Evolutionary conservation across 441 rosid genomes (phyloP).

Genomic region (Bruguiera hainesii): DNA sequence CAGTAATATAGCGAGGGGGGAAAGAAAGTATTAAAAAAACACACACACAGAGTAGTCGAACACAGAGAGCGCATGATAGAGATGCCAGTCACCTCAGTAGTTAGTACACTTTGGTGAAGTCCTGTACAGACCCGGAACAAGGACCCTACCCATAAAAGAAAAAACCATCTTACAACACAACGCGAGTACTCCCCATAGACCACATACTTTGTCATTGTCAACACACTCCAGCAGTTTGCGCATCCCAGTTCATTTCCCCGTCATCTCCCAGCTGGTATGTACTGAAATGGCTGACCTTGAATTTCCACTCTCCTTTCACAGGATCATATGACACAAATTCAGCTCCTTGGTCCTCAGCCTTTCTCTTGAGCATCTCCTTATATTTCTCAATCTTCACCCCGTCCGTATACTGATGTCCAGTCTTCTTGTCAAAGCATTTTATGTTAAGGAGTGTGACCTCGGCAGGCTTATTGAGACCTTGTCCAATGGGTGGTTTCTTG

Average conservation of each 20-base stretch:
- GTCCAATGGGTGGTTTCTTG: slow-evolving; percentile 86
- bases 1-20: too few relatives aligned
- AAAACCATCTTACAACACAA: background rate
- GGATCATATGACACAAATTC: slow-evolving; percentile 83
- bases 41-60: background rate
- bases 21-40: background rate
- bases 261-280: slow-evolving; percentile 55
- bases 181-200: background rate
- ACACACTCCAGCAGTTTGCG: background rate
- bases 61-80: background rate
- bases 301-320: slow-evolving; percentile 85
- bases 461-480: slow-evolving; percentile 93
- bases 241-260: slow-evolving; percentile 27
- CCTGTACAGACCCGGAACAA: slow-evolving; percentile 13
- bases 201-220: slow-evolving; percentile 5
- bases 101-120: slow-evolving; percentile 4
- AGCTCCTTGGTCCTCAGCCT: slow-evolving; percentile 91
- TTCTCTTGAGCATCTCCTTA: slow-evolving; percentile 79
- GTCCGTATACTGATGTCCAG: slow-evolving; percentile 58
- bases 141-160: slow-evolving; percentile 1
- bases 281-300: slow-evolving; percentile 86
- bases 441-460: slow-evolving; percentile 90
- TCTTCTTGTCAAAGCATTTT: slow-evolving; percentile 83
- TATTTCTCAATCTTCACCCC: slow-evolving; percentile 71
- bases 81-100: slow-evolving; percentile 2